Base-by-base conservation (phyloP, 345 rosid genomes). In the Aquilaria yunnanensis region DNA sequence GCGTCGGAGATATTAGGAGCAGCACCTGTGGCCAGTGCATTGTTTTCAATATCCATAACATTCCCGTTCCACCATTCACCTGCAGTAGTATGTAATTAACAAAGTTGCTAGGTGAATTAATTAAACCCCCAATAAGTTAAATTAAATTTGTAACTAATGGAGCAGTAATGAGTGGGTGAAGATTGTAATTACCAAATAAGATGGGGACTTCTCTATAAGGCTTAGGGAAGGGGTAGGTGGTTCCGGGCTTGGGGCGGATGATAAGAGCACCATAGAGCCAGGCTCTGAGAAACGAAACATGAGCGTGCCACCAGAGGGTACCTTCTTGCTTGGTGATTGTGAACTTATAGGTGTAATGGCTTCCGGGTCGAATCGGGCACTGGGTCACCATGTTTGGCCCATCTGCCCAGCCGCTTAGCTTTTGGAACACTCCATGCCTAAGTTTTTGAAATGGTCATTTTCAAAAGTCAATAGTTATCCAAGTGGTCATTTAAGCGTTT, bases 291-390 rank as follows among this genome's bases (percentile, higher is more conserved):
- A 70, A 77, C 31, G 51, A 66, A 12, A 65, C 61, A 6, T 70
- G 77, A 47, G 78, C 81, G 51, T 80, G 88, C 83, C 88, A 80
- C 60, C 72, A 57, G 60, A 80, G 70, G 33, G 85, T 83, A 56
- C 85, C 80, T 60, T 68, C 70, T 32, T 82, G 84, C 57, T 66
- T 68, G 13, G 68, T 65, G 5, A 80, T 59, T 23, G 75, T 74
- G 51, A 77, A 80, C 52, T 34, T 51, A 54, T 80, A 77, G 0
- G 70, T 80, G 32, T 75, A 79, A 23, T 67, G 70, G 30, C 73
- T 32, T 51, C 52, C 54, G 32, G 76, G 76, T 59, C 56, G 69
- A 47, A 79, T 79, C 10, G 83, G 83, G 57, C 80, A 79, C 53
- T 79, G 83, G 23, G 74, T 70, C 63, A 79, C 67, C 54, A 65